phyloP scores from a whole-genome alignment of 2,329 filamentous ascomycete genomes.

The Rhinocladiella mackenziei region DNA sequence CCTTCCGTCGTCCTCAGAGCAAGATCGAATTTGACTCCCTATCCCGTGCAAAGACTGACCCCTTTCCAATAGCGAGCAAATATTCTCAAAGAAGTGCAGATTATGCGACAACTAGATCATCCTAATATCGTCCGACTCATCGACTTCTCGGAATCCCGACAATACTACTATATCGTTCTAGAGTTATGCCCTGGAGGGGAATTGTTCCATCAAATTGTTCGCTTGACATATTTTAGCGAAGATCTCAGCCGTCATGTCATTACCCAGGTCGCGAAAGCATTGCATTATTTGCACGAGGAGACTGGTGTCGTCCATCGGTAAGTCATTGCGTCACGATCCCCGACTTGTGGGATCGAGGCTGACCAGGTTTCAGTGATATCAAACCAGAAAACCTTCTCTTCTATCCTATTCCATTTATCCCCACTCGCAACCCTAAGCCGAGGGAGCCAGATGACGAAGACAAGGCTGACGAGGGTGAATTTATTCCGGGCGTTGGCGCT shows the following conservation, averaged over 20 bases:
- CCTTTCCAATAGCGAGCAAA: conserved; percentile 73
- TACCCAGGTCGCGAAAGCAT: conserved; percentile 84
- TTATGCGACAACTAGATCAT: conserved; percentile 95
- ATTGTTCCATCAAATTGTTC: conserved; percentile 96
- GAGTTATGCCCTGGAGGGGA: conserved; percentile 94
- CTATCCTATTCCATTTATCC: conserved; percentile 76
- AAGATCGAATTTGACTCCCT: conserved; percentile 20
- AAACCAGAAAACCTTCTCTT: conserved; percentile 96
- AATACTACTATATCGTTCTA: conserved; percentile 97
- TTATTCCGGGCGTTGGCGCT: conserved; percentile 71
- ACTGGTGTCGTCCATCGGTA: conserved; percentile 96
- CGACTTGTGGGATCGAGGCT: not conserved
- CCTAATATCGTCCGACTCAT: conserved; percentile 93
- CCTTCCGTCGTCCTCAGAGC: conserved; percentile 9
- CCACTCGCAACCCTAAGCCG: conserved; percentile 75
- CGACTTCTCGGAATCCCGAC: conserved; percentile 86
- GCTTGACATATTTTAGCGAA: conserved; percentile 97
- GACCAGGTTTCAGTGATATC: conserved; percentile 66
- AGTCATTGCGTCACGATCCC: conserved; percentile 35
- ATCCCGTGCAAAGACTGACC: conserved; percentile 31
- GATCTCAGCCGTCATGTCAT: conserved; percentile 93
- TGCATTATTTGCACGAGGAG: conserved; percentile 91
- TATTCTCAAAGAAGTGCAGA: conserved; percentile 96
- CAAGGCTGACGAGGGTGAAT: conserved; percentile 95
- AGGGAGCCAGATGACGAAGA: conserved; percentile 87